phyloP scores from a whole-genome alignment of 495 filamentous ascomycete species.

The Neurospora cerealis region DNA sequence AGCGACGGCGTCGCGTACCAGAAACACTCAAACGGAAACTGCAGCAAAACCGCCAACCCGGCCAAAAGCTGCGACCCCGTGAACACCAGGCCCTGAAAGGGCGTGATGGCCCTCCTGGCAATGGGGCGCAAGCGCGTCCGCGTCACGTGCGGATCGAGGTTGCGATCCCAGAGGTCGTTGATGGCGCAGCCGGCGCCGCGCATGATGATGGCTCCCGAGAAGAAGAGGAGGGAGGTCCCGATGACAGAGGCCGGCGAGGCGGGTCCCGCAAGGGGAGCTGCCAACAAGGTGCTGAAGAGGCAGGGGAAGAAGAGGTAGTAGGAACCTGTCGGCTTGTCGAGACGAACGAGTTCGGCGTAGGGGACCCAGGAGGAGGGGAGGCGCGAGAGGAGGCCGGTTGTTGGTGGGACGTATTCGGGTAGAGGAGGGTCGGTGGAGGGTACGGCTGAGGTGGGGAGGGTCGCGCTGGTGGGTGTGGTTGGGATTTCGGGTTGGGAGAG shows the following conservation, averaged over 20 bases:
- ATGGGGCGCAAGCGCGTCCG: conserved; percentile 84
- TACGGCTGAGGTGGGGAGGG: neutral
- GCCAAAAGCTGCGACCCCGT: conserved; percentile 71
- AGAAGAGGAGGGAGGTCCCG: conserved; percentile 66
- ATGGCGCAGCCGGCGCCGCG: conserved; percentile 96
- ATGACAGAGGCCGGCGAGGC: conserved; percentile 47
- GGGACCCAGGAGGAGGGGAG: conserved; percentile 73
- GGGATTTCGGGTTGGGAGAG: conserved; percentile 5
- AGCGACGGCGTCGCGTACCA: conserved; percentile 82
- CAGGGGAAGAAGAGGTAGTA: conserved; percentile 96
- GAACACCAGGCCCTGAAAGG: conserved; percentile 65
- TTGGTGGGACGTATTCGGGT: conserved; percentile 54
- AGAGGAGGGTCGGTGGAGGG: neutral
- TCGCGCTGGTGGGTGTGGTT: neutral
- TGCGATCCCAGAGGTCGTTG: conserved; percentile 94
- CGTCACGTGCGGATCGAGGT: conserved; percentile 82
- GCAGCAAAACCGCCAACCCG: conserved; percentile 72
- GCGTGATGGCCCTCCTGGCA: conserved; percentile 72
- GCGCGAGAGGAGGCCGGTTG: conserved; percentile 63
- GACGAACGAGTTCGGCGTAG: conserved; percentile 84
- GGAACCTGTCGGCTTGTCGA: conserved; percentile 91
- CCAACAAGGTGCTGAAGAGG: conserved; percentile 75
- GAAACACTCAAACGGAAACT: conserved; percentile 77
- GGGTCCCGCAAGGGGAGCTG: conserved; percentile 50
- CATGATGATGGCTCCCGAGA: conserved; percentile 85